Evolutionary conservation across 2,329 filamentous ascomycete species (phyloP), one percentile per base, ranked within the genome.

Genomic region (Fusarium pilosicola): DNA sequence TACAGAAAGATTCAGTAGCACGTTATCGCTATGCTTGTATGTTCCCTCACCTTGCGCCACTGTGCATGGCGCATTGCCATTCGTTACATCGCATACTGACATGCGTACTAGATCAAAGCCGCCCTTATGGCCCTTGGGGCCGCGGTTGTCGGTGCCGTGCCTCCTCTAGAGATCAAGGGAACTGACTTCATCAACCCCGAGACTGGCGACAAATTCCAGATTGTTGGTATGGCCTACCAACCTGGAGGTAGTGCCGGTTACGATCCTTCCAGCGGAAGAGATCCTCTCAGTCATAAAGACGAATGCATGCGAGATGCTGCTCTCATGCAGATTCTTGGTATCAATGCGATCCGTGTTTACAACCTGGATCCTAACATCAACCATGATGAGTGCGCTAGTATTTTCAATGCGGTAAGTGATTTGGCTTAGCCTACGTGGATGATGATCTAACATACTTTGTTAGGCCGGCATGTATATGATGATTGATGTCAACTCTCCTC

Each of bases 271-370:
- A 79, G 82, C 20, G 86, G 86, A 58, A 84, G 86, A 73, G 90
- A 92, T 78, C 89, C 90, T 38, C 85, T 92, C 39, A 91, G 88
- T 78, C 81, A 92, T 79, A 83, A 83, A 62, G 85, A 87, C 55
- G 82, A 86, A 65, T 92, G 90, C 82, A 81, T 89, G 77, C 88
- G 90, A 71, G 90, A 92, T 85, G 90, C 89, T 49, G 89, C 90
- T 38, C 84, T 92, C 66, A 88, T 92, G 85, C 90, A 93, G 84
- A 83, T 85, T 61, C 84, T 92, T 62, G 89, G 90, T 70, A 84
- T 92, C 80, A 92, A 92, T 83, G 85, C 90, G 70, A 90, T 93
- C 78, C 90, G 91, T 56, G 89, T 92, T n/a, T 92, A 92, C 84
- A 92, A 92, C 84, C 81, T 92, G 70, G 87, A 90, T 80, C 90